These are phyloP conservation scores for Ogataea neopini DNA, from an alignment of 805 yeast genomes.

Conservation along the genomic window DNA sequence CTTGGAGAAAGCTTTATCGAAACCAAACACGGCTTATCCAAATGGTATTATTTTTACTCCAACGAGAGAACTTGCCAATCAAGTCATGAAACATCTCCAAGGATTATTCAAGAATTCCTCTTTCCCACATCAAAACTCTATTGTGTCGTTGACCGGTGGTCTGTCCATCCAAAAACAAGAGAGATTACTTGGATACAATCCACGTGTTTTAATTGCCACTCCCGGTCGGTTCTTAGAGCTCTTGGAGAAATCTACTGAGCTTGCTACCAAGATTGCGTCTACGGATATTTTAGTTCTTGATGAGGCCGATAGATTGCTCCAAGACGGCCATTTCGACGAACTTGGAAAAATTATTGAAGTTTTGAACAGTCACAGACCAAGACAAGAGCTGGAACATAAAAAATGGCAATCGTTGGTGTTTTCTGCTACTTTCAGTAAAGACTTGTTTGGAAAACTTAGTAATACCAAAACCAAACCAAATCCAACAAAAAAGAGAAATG, in stretches of 20 bases:
- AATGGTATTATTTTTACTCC: conserved; percentile 87
- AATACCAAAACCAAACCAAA: conserved; percentile 37
- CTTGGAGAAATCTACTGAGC: conserved; percentile 59
- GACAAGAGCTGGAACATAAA: conserved; percentile 35
- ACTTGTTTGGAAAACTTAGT: conserved; percentile 74
- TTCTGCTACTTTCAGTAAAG: conserved; percentile 89
- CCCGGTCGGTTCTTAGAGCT: conserved; percentile 91
- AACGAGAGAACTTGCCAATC: conserved; percentile 94
- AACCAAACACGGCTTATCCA: conserved; percentile 42
- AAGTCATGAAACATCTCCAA: conserved; percentile 80
- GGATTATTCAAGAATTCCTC: conserved; percentile 54
- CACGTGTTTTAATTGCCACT: conserved; percentile 86
- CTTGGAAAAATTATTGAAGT: conserved; percentile 76
- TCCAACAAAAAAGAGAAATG: conserved; percentile 25
- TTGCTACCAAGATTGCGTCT: conserved; percentile 42
- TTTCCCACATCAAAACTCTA: conserved; percentile 41
- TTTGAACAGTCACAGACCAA: conserved; percentile 52
- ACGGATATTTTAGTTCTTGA: conserved; percentile 69
- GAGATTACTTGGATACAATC: conserved; percentile 68
- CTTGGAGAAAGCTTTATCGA: conserved; percentile 58
- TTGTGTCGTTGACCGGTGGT: conserved; percentile 90
- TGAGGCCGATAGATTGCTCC: conserved; percentile 93
- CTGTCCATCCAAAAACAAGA: conserved; percentile 92
- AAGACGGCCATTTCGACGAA: conserved; percentile 96
- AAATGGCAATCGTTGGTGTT: conserved; percentile 86